phyloP scores from a whole-genome alignment of 1,284 basidiomycete species.

The Somion occarium region DNA sequence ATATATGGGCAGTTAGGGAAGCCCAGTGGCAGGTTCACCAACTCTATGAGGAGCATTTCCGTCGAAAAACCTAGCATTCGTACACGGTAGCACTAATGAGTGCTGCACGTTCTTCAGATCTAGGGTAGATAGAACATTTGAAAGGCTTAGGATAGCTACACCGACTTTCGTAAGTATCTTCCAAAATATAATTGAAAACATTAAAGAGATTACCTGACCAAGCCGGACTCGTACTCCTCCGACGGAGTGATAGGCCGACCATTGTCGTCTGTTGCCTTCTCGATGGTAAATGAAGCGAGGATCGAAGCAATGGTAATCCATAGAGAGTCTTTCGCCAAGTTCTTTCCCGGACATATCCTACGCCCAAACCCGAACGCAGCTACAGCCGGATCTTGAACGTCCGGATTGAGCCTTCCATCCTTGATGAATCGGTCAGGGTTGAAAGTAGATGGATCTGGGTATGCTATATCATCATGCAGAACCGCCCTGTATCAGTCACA shows the following conservation, averaged over 20 bases:
- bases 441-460: conserved; percentile 11
- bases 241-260: conserved; percentile 9
- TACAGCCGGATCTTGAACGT: conserved; percentile 3
- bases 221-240: conserved; percentile 10
- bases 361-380: conserved; percentile 20
- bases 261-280: conserved; percentile 5
- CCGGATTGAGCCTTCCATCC: conserved; percentile 6
- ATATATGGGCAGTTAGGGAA: too few species aligned
- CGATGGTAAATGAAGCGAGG: conserved; percentile 15
- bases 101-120: neutral
- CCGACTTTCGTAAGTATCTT: neutral
- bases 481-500: conserved; percentile 9
- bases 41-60: neutral
- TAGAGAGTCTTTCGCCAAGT: conserved; percentile 11
- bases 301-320: conserved; percentile 15
- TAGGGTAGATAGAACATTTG: conserved; percentile 10
- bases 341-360: conserved; percentile 12
- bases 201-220: conserved; percentile 8
- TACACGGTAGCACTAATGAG: neutral
- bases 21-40: too few species aligned
- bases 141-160: conserved; percentile 12
- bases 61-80: too few species aligned
- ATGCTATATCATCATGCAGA: conserved; percentile 5
- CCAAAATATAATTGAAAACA: neutral
- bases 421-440: conserved; percentile 11